phyloP scores from a whole-genome alignment of 129 eudicot genomes.

The Flaveria trinervia region DNA sequence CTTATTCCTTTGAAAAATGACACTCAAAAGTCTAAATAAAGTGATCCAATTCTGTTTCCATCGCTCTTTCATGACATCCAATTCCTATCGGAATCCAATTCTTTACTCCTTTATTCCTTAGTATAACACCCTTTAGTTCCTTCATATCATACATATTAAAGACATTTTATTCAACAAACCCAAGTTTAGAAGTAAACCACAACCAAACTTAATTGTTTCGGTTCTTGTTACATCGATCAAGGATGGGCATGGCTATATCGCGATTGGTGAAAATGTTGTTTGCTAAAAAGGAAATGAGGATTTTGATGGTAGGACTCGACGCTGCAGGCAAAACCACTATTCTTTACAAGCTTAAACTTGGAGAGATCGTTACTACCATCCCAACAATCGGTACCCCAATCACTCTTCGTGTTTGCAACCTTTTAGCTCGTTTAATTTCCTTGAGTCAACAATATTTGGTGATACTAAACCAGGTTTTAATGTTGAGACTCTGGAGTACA shows the following conservation, averaged over 20 bases:
- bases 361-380: constrained; percentile 68
- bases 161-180: constrained; percentile 11
- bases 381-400: constrained; percentile 61
- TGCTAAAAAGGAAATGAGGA: constrained; percentile 79
- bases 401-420: not conserved
- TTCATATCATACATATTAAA: not conserved
- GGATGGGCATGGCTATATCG: constrained; percentile 55
- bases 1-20: constrained; percentile 25
- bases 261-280: constrained; percentile 48
- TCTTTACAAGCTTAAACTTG: constrained; percentile 71
- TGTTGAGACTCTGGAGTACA: constrained; percentile 79
- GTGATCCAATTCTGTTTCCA: constrained; percentile 26
- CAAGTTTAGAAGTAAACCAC: not conserved
- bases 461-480: constrained; percentile 52
- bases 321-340: constrained; percentile 87
- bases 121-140: constrained; percentile 11
- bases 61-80: constrained; percentile 30
- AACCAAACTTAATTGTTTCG: too few species aligned
- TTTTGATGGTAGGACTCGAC: constrained; percentile 76
- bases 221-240: not conserved
- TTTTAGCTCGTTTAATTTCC: not conserved
- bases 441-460: not conserved
- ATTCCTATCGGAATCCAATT: constrained; percentile 40
- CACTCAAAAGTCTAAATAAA: constrained; percentile 13
- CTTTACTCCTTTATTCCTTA: constrained; percentile 41